Evolutionary conservation across 1,284 basidiomycete species (phyloP).

Genomic region (Ceratobasidium sp.): DNA sequence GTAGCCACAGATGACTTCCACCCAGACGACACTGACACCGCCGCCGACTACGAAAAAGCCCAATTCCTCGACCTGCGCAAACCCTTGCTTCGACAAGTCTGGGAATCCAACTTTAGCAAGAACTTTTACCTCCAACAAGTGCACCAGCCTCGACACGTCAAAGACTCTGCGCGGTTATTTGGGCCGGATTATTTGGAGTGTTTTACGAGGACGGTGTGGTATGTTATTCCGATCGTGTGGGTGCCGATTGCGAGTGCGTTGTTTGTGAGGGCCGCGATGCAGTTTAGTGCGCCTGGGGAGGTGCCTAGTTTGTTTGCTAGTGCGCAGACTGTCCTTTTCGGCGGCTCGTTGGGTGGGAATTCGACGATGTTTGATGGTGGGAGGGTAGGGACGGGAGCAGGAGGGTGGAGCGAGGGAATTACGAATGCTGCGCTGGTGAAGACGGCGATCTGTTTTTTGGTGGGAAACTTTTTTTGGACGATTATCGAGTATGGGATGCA

Average conservation of each 20-base stretch:
- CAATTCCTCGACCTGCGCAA: conserved; percentile 93
- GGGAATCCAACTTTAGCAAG: conserved; percentile 89
- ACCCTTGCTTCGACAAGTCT: conserved; percentile 88
- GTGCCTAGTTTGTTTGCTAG: conserved; percentile 20
- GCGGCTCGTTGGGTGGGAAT: background rate
- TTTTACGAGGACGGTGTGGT: conserved; percentile 93
- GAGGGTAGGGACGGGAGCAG: too few species aligned
- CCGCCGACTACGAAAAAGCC: conserved; percentile 85
- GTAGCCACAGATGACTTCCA: conserved; percentile 88
- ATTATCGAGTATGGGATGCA: conserved; percentile 96
- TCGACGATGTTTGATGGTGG: background rate
- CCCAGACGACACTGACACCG: conserved; percentile 86
- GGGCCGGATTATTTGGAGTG: conserved; percentile 89
- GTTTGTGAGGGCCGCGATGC: conserved; percentile 82
- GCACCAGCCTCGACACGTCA: conserved; percentile 93
- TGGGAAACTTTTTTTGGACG: conserved; percentile 94
- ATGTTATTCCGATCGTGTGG: conserved; percentile 94
- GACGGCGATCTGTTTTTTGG: conserved; percentile 72
- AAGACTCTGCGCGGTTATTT: conserved; percentile 90
- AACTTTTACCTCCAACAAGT: conserved; percentile 97
- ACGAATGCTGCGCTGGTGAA: conserved; percentile 66
- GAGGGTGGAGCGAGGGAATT: background rate
- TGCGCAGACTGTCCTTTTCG: background rate
- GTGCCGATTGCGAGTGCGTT: conserved; percentile 88
- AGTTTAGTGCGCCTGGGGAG: conserved; percentile 70